These are phyloP conservation scores for Trichoderma guizhouense DNA, from an alignment of 2,329 filamentous ascomycete species.

Conservation along the genomic window DNA sequence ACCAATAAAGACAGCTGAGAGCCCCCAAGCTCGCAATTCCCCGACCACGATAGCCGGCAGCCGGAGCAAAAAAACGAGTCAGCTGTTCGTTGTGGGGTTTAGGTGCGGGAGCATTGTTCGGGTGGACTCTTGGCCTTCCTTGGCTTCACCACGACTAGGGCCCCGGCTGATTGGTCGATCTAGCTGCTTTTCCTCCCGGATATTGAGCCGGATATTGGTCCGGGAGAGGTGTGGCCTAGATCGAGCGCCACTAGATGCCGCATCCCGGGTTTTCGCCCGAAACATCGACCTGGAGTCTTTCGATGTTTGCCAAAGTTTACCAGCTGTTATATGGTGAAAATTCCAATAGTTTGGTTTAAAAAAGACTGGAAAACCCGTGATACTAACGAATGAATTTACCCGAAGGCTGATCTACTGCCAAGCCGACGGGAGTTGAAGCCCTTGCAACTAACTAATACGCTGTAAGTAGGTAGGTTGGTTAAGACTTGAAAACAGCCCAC, in stretches of 20 bases:
- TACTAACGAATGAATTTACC: neutral
- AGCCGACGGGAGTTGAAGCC: neutral
- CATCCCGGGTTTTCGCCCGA: slow-evolving; percentile 8
- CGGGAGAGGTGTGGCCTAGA: neutral
- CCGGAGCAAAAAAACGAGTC: slow-evolving; percentile 3
- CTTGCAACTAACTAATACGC: neutral
- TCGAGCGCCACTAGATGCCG: slow-evolving; percentile 10
- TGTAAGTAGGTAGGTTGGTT: neutral
- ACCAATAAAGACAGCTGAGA: neutral
- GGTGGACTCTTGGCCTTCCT: neutral
- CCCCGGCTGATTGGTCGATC: neutral
- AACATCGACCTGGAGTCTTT: neutral
- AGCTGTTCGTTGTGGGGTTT: slow-evolving; percentile 6
- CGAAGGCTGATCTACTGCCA: neutral
- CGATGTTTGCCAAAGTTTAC: neutral
- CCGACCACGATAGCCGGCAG: neutral
- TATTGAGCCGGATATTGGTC: slow-evolving; percentile 14
- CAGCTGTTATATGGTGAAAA: neutral
- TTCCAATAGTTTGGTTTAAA: neutral
- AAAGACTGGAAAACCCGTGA: neutral
- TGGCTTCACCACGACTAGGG: neutral
- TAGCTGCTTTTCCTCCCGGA: neutral
- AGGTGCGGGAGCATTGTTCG: slow-evolving; percentile 2
- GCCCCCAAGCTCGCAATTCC: neutral
- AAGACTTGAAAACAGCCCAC: neutral